Conservation (phyloP, 2,329 filamentous ascomycete genomes). For the Colletotrichum australisinense region DNA sequence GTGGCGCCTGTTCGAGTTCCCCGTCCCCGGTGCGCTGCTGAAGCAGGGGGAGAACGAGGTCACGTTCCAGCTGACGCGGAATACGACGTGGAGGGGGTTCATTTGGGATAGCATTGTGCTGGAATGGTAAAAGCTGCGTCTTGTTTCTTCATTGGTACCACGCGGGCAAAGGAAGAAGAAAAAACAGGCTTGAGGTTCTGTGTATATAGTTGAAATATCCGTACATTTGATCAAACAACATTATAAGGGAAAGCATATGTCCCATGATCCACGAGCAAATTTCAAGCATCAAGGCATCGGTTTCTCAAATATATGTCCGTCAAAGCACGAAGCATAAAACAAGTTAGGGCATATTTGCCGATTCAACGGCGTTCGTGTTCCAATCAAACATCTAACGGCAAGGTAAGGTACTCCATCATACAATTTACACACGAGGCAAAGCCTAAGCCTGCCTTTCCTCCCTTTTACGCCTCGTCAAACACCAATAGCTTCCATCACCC, state of each 20-base stretch:
- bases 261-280: not conserved
- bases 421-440: not conserved
- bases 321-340: not conserved
- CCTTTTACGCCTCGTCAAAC: constrained; percentile 1
- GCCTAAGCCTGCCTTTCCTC: no score
- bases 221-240: not conserved
- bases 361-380: not conserved
- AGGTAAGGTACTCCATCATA: not conserved
- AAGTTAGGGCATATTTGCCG: not conserved
- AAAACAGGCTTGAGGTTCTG: not conserved
- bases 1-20: constrained; percentile 57
- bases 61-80: constrained; percentile 41
- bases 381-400: not conserved
- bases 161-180: not conserved
- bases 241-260: not conserved
- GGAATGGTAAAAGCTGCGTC: constrained; percentile 38
- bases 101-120: constrained; percentile 44
- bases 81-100: constrained; percentile 42
- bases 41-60: constrained; percentile 41
- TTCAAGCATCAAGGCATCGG: not conserved
- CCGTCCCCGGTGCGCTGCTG: constrained; percentile 38
- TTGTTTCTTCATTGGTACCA: not conserved
- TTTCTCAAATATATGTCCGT: not conserved
- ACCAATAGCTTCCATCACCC: not conserved
- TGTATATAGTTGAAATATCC: not conserved